A percentile compares a stretch with the other conserved stretches of the same genome.
Evolutionary conservation across 306 rosid genomes (phyloP).

Genomic region (Casuarina equisetifolia): DNA sequence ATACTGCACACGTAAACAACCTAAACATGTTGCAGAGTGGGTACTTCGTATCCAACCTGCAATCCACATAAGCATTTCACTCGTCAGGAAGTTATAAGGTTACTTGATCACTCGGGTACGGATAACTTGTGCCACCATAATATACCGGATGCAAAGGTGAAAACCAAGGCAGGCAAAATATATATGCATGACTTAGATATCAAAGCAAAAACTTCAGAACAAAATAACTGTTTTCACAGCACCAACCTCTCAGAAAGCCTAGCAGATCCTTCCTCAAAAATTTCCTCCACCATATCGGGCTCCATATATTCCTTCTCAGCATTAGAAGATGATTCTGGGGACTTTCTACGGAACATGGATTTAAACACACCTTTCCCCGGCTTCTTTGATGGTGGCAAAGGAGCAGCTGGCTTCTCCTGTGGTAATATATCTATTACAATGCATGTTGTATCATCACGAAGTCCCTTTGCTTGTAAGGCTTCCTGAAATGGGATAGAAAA

Average conservation of each 20-base stretch:
- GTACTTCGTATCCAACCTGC: conserved; percentile 91
- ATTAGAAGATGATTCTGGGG: conserved; percentile 72
- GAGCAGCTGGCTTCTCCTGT: conserved; percentile 67
- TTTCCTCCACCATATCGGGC: conserved; percentile 81
- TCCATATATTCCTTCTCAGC: conserved; percentile 71
- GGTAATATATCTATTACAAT: conserved; percentile 82
- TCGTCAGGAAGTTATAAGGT: conserved; percentile 26
- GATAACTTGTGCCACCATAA: not conserved
- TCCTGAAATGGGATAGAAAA: conserved; percentile 56
- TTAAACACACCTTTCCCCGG: conserved; percentile 79
- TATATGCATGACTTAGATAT: not conserved
- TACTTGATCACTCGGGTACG: not conserved
- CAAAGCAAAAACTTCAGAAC: not conserved
- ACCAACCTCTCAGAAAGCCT: conserved; percentile 90
- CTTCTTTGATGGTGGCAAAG: conserved; percentile 57
- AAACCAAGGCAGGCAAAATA: not conserved
- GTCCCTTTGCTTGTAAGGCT: conserved; percentile 88
- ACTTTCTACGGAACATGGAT: conserved; percentile 75
- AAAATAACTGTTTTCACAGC: conserved; percentile 12
- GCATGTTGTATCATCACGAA: conserved; percentile 98
- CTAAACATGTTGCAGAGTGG: conserved; percentile 99
- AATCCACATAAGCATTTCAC: conserved; percentile 31
- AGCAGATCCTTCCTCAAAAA: conserved; percentile 97
- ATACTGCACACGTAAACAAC: conserved; percentile 91
- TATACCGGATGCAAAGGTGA: not conserved